A percentile compares a stretch with the other conserved stretches of the same genome.
Evolutionary conservation across 2,329 filamentous ascomycete genomes (phyloP).

Genomic region (Epichloe coenophiala): DNA sequence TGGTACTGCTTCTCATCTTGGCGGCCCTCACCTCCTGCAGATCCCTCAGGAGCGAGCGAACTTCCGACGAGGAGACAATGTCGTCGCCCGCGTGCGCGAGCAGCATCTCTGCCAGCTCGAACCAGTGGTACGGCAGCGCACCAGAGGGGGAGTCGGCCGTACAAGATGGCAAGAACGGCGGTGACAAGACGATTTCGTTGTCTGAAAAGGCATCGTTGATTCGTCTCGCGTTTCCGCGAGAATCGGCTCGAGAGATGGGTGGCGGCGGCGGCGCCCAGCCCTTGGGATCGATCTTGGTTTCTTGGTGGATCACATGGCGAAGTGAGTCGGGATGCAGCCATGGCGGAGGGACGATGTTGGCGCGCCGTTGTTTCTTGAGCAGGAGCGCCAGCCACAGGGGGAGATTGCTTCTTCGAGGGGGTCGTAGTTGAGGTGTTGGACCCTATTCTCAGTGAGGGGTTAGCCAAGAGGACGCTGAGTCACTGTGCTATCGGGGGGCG

Average conservation of each 20-base stretch:
- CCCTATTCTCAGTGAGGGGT: constrained; percentile 40
- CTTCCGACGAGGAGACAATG: constrained; percentile 56
- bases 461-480: not conserved
- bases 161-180: constrained; percentile 69
- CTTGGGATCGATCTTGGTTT: constrained; percentile 57
- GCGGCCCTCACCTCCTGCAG: constrained; percentile 78
- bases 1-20: constrained; percentile 68
- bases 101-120: constrained; percentile 78
- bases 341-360: constrained; percentile 80
- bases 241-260: constrained; percentile 40
- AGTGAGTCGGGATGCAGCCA: constrained; percentile 77
- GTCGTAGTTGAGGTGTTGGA: constrained; percentile 59
- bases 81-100: constrained; percentile 78
- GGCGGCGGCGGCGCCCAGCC: constrained; percentile 69
- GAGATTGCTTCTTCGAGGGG: constrained; percentile 64
- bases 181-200: constrained; percentile 32
- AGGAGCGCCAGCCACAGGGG: constrained; percentile 93
- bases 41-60: constrained; percentile 65
- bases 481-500: not conserved
- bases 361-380: constrained; percentile 84
- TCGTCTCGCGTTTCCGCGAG: constrained; percentile 28
- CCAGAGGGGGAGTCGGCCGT: constrained; percentile 57
- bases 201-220: constrained; percentile 13
- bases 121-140: constrained; percentile 85
- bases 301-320: constrained; percentile 62